These are phyloP conservation scores for Colletotrichum tamarilloi DNA, from an alignment of 2,329 filamentous ascomycete species.

Conservation along the genomic window DNA sequence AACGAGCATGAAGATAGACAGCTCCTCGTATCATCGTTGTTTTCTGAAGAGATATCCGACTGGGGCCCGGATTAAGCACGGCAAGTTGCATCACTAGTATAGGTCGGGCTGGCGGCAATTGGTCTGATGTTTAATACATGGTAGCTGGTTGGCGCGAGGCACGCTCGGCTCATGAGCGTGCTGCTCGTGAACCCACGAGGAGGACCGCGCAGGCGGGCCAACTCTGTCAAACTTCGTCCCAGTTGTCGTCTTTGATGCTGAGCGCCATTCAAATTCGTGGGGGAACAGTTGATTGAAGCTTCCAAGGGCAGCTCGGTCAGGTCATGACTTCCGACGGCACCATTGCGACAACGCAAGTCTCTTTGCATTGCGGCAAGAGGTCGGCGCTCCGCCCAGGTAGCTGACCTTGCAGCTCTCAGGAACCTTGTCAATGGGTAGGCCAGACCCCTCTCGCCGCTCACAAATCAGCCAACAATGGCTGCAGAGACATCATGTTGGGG, in stretches of 20 bases:
- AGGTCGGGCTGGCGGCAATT: conserved; percentile 9
- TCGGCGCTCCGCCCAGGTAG: not conserved
- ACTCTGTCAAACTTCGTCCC: not conserved
- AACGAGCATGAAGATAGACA: not conserved
- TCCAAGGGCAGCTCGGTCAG: not conserved
- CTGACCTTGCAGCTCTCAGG: not conserved
- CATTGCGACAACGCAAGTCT: not conserved
- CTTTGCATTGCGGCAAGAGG: not conserved
- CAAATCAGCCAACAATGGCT: conserved; percentile 13
- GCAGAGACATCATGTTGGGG: not conserved
- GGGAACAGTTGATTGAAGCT: too few species aligned
- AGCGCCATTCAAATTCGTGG: too few species aligned
- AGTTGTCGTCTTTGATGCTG: not conserved
- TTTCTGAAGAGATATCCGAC: not conserved
- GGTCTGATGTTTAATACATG: conserved; percentile 22
- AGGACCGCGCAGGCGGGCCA: not conserved
- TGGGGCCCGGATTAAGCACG: conserved; percentile 12
- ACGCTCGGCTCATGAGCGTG: not conserved
- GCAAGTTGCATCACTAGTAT: conserved; percentile 18
- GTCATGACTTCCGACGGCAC: not conserved
- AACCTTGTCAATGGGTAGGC: not conserved
- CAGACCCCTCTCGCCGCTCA: conserved; percentile 6
- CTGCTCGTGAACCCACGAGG: not conserved
- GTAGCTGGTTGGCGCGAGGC: conserved; percentile 16
- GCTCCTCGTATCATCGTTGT: not conserved